Base-by-base conservation (phyloP, 331 rosid species). In the Pyracantha coccinea region DNA sequence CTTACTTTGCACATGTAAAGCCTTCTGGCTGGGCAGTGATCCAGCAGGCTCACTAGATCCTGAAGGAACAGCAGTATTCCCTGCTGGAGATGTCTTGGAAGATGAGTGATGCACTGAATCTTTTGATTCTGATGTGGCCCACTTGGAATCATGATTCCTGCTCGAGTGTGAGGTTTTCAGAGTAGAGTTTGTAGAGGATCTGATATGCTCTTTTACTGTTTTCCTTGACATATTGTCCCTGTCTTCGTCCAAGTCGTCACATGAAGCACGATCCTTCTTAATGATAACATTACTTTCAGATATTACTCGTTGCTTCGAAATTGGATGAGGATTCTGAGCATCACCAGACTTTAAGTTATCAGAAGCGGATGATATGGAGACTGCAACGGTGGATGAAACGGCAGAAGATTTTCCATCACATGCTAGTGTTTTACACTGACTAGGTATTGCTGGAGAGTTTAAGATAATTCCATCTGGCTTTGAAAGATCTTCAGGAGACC, bases 121-220 rank as follows among this genome's bases (percentile, higher is more conserved):
- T 79, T 88, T 88, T 20, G 71, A 75, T 61, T 88, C 96, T 75
- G 84, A 72, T 57, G 73, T 66, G 53, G 68, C 75, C 82, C 82
- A 86, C 89, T 87, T 95, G 29, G 90, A 78, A 86, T 80, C 94
- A 27, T 89, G 97, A 74, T 81, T 88, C 89, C 86, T 82, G 84
- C 87, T 82, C 7, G 89, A 79, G 81, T 85, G 85, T 33, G 74
- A 76, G 72, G 86, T 81, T 75, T 84, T 92, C 11, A 75, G 59
- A 84, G 78, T 63, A 54, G 91, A 71, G 82, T 78, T 87, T 54
- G 66, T 66, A 52, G 86, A 79, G 44, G 87, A 83, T 75, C 89
- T 92, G 74, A 87, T 64, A 27, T 85, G 92, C 74, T 95, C 97
- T 87, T 84, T 90, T 13, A 74, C 83, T 63, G 73, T 79, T 79